Conservation (phyloP, 164 flowering plant species). For the Nymphaea colorata region DNA sequence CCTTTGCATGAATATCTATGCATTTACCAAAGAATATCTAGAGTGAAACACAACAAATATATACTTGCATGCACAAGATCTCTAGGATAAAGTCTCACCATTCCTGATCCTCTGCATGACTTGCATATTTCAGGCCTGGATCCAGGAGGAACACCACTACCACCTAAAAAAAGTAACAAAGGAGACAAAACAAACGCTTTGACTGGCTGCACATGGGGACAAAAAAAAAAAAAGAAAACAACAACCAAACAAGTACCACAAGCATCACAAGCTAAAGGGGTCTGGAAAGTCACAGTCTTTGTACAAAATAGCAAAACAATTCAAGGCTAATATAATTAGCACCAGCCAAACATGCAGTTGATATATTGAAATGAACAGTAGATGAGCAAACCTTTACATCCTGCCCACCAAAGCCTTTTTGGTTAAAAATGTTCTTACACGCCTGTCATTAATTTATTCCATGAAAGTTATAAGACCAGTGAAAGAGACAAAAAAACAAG, state of each 20-base stretch:
- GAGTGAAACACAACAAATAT: constrained; percentile 1
- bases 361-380: not conserved
- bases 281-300: constrained; percentile 55
- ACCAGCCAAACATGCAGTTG: not conserved
- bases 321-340: not conserved
- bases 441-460: constrained; percentile 27
- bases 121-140: constrained; percentile 77
- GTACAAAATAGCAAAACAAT: constrained; percentile 13
- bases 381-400: constrained; percentile 46
- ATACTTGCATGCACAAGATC: not conserved
- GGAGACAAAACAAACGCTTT: not conserved
- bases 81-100: constrained; percentile 32
- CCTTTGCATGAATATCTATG: constrained; percentile 45
- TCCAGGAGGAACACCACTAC: constrained; percentile 96
- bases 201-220: not conserved
- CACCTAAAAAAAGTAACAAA: constrained; percentile 38
- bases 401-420: constrained; percentile 38
- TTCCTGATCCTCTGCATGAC: constrained; percentile 79
- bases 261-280: constrained; percentile 61
- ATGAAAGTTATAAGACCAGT: not conserved
- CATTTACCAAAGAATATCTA: constrained; percentile 5
- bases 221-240: not conserved
- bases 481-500: not conserved
- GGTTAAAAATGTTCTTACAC: constrained; percentile 25
- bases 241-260: constrained; percentile 44